phyloP scores from a whole-genome alignment of 2,329 filamentous ascomycete genomes.

The Plectosphaerella plurivora region DNA sequence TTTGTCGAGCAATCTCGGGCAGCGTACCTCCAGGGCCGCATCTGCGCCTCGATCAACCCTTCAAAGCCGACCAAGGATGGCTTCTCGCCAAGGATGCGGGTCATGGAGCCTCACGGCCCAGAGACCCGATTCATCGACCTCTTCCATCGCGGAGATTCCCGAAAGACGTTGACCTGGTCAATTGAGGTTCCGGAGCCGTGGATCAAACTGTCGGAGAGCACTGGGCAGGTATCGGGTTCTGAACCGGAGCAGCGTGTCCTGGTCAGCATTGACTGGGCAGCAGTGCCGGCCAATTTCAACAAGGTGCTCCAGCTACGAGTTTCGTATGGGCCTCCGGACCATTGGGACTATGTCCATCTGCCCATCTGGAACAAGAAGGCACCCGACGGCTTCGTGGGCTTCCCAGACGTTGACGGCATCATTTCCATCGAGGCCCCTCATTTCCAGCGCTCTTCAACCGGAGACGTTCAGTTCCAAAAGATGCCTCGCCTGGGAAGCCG shows the following conservation, averaged over 20 bases:
- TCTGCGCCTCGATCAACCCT: slow-evolving; percentile 42
- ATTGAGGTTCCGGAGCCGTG: slow-evolving; percentile 8
- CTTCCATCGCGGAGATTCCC: slow-evolving; percentile 37
- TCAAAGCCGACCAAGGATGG: slow-evolving; percentile 20
- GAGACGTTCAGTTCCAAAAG: neutral
- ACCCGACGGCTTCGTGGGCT: slow-evolving; percentile 11
- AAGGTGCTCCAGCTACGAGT: slow-evolving; percentile 6
- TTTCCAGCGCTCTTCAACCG: slow-evolving; percentile 7
- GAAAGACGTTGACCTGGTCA: slow-evolving; percentile 12
- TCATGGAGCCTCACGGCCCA: slow-evolving; percentile 42
- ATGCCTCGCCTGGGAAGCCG: slow-evolving; percentile 8
- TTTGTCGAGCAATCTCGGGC: slow-evolving; percentile 47
- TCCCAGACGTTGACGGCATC: slow-evolving; percentile 10
- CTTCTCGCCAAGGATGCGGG: slow-evolving; percentile 28
- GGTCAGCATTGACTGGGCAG: slow-evolving; percentile 40
- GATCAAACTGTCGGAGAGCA: slow-evolving; percentile 4
- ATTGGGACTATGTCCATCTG: slow-evolving; percentile 10
- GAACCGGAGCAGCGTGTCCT: slow-evolving; percentile 30
- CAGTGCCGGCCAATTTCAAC: slow-evolving; percentile 24
- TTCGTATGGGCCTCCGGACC: slow-evolving; percentile 1
- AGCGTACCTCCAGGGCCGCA: slow-evolving; percentile 49
- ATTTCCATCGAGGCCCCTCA: slow-evolving; percentile 15
- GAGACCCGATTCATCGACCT: slow-evolving; percentile 41
- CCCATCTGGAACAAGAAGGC: slow-evolving; percentile 6
- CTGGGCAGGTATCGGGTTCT: slow-evolving; percentile 2